Evolutionary conservation across 2,329 filamentous ascomycete genomes (phyloP), one percentile per base, ranked within the genome.

Genomic region (Calonectria montana): DNA sequence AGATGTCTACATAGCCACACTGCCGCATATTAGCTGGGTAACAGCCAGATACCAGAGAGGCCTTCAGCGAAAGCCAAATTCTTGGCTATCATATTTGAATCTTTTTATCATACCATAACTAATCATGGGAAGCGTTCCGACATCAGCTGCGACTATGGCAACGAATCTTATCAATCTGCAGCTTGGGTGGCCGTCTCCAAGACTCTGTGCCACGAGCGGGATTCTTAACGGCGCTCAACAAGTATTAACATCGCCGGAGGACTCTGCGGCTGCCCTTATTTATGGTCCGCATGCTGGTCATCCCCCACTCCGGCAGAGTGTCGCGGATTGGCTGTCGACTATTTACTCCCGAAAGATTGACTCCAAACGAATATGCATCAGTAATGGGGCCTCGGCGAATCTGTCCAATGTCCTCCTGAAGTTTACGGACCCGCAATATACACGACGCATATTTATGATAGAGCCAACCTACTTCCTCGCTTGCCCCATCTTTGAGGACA

Each of bases 401-500:
- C 50, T 64, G 16, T 57, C 41, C 0, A 74, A 74, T 25, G 67
- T 75, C 9, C 59, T 76, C 3, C 29, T 59, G 4, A 71, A 69
- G 9, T 93, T 90, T 76, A 90, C 91, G 0, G 91, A 93, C 77
- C 89, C 91, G 1, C 78, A 84, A 3, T 91, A 89, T 78, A 93
- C 91, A 13, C 84, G 87, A 41, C 87, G 88, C 77, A 84, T 93
- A 27, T 93, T 90, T 88, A 87, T 92, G 81, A 87, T 92, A 1
- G 87, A 88, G 31, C 91, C 91, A 3, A 88, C 88, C 1, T 93
- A 93, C 79, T 89, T 91, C 81, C 83, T 92, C 16, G 89, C 88
- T 0, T 92, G 90, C 77, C 84, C 89, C 1, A 89, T 92, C 27
- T 90, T 93, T 70, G 87, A 91, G 48, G 91, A 93, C 80, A 85